Base-by-base conservation (phyloP, 148 eudicot genomes). In the Fagopyrum esculentum region DNA sequence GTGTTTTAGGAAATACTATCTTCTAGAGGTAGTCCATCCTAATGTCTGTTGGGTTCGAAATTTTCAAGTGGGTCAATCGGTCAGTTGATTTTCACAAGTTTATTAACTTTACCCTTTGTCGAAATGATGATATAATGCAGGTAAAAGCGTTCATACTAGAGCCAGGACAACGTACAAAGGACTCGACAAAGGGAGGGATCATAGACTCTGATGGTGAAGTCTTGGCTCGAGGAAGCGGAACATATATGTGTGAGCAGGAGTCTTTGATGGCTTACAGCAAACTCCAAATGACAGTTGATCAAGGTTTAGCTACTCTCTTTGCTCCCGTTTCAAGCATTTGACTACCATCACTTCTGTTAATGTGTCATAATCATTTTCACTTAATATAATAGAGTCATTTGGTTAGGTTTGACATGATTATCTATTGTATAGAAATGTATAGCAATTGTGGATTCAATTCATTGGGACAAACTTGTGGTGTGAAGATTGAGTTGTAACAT, bases 151-250 rank as follows among this genome's bases (percentile, higher is more conserved):
- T 92, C 64, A 74, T 92, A 45, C 78, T 95, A 85, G 93, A 92
- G 80, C 97, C 97, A 2, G 97, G 98, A 10, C 64, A 85, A 10
- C 90, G 88, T 74, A 73, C 77, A 0, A 78, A 77, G 16, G 88
- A 90, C 74, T 59, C 86, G 1, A 49, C 79, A 50, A 92, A 86
- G 83, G 97, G 81, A 75, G 97, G 98, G 81, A 95, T 95, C 73
- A 87, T 95, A 73, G 98, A 95, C 69, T 85, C 83, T 45, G 98
- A 95, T 76, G 98, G 98, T 0, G 98, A 95, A 87, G 96, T 92
- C 50, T 74, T 95, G 71, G 96, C 98, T 11, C 89, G 98, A 83
- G 98, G 98, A 48, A 86, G 75, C 74, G 96, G 91, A 77, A 82
- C 88, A 54, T 92, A 87, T 80, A 89, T 84, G 78, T 86, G 80